Base-by-base conservation (phyloP, 176 grass and related monocot species). In the Olyra latifolia region DNA sequence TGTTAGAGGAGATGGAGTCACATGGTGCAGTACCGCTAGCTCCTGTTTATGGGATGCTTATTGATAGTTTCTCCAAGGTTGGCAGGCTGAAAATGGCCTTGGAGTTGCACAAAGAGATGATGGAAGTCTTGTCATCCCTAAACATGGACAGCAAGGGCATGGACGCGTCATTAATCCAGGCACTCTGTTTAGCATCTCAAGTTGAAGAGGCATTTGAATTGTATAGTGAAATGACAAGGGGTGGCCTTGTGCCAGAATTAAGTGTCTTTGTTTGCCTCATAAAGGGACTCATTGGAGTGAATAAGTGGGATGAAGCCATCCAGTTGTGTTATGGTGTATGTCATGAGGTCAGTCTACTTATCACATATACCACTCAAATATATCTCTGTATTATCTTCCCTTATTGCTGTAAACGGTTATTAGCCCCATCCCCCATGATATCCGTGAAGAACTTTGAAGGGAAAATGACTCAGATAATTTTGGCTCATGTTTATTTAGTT, bases 261-360 rank as follows among this genome's bases (percentile, higher is more conserved):
- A 71, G 71, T 49, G 45, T 84, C 53, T 90, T 99, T 79, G 79
- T 95, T 93, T 93, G 82, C 74, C 84, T 95, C 54, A 61, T 99
- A 79, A 99, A 91, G 80, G 90, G 87, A 59, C 82, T 99, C 57
- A 35, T 93, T 54, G 74, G 55, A 77, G 76, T 84, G 45, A 78
- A 99, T 75, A 93, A 82, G 86, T 99, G 86, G 84, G 78, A 93
- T 81, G 96, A 99, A 81, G 96, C 88, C 62, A 81, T 99, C 60
- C 79, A 95, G 78, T 88, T 99, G 81, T 83, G 88, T 72, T 95
- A 91, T 78, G 75, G 81, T 78, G 80, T 91, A 84, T 95, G 84
- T 71, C 77, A 88, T 55, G 90, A 88, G 90, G 96, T 99, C 62
- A 85, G 88, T 91, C 50, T 38, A 57, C 70, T 78, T 67, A 2